These are phyloP conservation scores for Thermochaetoides thermophila DNA, from an alignment of 495 filamentous ascomycete genomes.

Conservation along the genomic window DNA sequence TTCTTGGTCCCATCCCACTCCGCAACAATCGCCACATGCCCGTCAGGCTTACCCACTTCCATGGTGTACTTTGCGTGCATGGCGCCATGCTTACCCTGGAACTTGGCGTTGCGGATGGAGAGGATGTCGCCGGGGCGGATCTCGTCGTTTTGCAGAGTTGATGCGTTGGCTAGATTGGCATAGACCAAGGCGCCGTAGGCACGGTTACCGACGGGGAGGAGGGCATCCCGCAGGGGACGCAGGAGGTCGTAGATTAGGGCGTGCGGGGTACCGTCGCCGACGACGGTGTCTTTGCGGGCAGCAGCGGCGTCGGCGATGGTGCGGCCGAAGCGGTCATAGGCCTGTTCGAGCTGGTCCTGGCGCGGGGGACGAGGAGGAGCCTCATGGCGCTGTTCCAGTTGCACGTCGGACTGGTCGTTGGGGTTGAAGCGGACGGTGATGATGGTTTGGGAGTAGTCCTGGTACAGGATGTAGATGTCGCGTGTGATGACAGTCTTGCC, in stretches of 20 bases:
- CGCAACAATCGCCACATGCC: slow-evolving; percentile 91
- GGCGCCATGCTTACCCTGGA: slow-evolving; percentile 87
- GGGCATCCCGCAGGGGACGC: slow-evolving; percentile 51
- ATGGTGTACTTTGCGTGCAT: slow-evolving; percentile 87
- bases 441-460: slow-evolving; percentile 91
- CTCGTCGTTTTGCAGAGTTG: slow-evolving; percentile 77
- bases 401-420: slow-evolving; percentile 52
- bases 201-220: slow-evolving; percentile 69
- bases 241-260: slow-evolving; percentile 68
- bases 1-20: slow-evolving; percentile 99
- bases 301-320: slow-evolving; percentile 54
- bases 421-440: slow-evolving; percentile 70
- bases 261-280: slow-evolving; percentile 71
- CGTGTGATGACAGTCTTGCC: slow-evolving; percentile 58
- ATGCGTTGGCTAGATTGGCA: slow-evolving; percentile 84
- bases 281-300: slow-evolving; percentile 56
- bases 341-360: slow-evolving; percentile 87
- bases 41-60: slow-evolving; percentile 82
- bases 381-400: slow-evolving; percentile 78
- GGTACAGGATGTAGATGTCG: slow-evolving; percentile 72
- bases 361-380: slow-evolving; percentile 64
- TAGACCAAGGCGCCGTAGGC: slow-evolving; percentile 89
- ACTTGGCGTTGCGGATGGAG: slow-evolving; percentile 83
- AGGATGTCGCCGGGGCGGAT: slow-evolving; percentile 90
- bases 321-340: slow-evolving; percentile 60